Percentiles rank a stretch among this genome's conserved stretches.
Evolutionary conservation across 768 basidiomycete species (phyloP).

Genomic region (Leccinum boreale): DNA sequence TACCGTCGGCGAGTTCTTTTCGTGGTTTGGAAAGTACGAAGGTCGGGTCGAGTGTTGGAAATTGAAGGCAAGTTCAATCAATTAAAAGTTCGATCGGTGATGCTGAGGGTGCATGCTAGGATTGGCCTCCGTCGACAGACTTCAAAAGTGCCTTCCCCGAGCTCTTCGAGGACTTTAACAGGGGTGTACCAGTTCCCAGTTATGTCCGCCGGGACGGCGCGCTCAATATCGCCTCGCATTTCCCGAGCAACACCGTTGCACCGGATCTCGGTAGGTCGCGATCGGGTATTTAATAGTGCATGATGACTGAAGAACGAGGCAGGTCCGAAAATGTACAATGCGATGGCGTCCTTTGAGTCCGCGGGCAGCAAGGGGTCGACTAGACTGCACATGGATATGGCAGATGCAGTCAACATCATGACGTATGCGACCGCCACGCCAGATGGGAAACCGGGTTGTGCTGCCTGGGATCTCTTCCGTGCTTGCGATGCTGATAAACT

Average conservation of each 20-base stretch:
- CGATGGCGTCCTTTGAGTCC: slow-evolving; percentile 67
- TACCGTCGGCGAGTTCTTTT: slow-evolving; percentile 79
- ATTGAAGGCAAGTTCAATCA: slow-evolving; percentile 55
- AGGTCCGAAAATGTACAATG: slow-evolving; percentile 97
- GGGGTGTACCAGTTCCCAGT: slow-evolving; percentile 81
- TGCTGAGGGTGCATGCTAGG: slow-evolving; percentile 41
- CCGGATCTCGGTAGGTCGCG: slow-evolving; percentile 71
- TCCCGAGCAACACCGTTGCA: slow-evolving; percentile 71
- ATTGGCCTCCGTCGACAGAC: slow-evolving; percentile 89
- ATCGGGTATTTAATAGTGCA: background rate
- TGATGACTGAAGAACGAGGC: slow-evolving; percentile 15
- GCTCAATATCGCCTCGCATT: slow-evolving; percentile 86
- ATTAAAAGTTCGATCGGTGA: background rate
- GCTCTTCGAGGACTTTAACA: slow-evolving; percentile 80
- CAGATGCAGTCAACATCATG: slow-evolving; percentile 92
- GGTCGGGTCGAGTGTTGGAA: slow-evolving; percentile 62
- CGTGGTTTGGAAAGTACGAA: slow-evolving; percentile 66
- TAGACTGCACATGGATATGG: slow-evolving; percentile 91
- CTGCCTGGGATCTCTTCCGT: slow-evolving; percentile 89
- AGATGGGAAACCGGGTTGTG: slow-evolving; percentile 66
- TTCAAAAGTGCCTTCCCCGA: slow-evolving; percentile 83
- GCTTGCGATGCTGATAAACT: slow-evolving; percentile 79
- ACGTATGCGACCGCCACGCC: slow-evolving; percentile 59
- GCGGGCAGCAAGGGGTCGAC: slow-evolving; percentile 81
- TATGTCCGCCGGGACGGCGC: slow-evolving; percentile 90